Conservation (phyloP, 176 grass and related monocot species). For the Stipa capillata region DNA sequence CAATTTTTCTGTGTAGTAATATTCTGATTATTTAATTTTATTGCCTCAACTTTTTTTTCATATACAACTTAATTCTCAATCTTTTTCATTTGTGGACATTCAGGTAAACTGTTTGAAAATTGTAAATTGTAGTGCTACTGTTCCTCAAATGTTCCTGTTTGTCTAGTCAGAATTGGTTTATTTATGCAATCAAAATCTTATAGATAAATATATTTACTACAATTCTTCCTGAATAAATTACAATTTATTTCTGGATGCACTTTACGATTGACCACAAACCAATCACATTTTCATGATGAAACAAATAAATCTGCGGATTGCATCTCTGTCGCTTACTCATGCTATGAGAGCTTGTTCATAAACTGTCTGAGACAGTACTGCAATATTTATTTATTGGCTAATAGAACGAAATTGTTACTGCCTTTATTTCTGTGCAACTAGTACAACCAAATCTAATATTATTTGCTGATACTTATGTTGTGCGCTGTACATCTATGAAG, state of each 20-base stretch:
- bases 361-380: too few relatives aligned
- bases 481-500: neutral
- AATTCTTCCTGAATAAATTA: neutral
- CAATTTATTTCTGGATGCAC: neutral
- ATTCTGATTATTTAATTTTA: slow-evolving; percentile 17
- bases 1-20: neutral
- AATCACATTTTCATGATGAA: neutral
- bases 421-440: neutral
- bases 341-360: neutral
- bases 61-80: neutral
- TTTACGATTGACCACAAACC: neutral
- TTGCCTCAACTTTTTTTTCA: neutral
- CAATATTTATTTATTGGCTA: neutral
- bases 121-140: slow-evolving; percentile 24
- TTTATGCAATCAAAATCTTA: neutral
- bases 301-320: neutral
- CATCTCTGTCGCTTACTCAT: neutral
- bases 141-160: neutral
- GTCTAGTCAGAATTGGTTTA: neutral
- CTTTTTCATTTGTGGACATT: neutral
- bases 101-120: neutral
- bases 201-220: neutral
- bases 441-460: neutral
- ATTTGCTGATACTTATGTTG: neutral
- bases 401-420: neutral